phyloP scores from a whole-genome alignment of 345 rosid genomes.

The Eucalyptus coolabah region DNA sequence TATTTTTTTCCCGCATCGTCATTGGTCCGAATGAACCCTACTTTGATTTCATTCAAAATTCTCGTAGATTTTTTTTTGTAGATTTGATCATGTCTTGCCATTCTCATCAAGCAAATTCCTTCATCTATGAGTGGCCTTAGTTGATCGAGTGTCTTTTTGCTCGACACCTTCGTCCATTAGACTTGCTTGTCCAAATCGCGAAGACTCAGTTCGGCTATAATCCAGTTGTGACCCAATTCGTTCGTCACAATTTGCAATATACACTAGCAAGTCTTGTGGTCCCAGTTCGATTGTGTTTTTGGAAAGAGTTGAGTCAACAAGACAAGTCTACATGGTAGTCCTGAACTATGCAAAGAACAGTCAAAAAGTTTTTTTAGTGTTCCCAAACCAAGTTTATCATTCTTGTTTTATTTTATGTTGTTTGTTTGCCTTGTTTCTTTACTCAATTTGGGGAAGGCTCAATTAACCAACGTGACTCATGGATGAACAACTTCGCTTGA shows the following conservation, averaged over 20 bases:
- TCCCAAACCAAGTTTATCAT: not conserved
- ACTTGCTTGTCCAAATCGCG: not conserved
- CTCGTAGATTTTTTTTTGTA: too few relatives aligned
- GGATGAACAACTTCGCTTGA: not conserved
- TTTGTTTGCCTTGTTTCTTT: not conserved
- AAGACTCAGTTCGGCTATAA: not conserved
- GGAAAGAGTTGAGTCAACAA: not conserved
- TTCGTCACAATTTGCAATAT: too few relatives aligned
- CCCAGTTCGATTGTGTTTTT: not conserved
- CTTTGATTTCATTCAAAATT: not conserved
- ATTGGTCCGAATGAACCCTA: too few relatives aligned
- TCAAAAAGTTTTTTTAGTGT: not conserved
- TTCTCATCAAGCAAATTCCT: not conserved
- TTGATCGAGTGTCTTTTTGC: not conserved
- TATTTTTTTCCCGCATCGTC: not conserved
- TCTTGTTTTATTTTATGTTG: not conserved
- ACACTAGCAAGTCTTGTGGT: not conserved
- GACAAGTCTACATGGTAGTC: not conserved
- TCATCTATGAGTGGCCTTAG: not conserved
- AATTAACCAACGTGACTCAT: not conserved
- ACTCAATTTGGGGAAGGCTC: not conserved
- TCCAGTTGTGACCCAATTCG: not conserved
- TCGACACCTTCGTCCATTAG: fast-evolving
- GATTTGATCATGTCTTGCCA: not conserved
- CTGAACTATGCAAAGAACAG: not conserved